Percentiles rank a stretch among this genome's conserved stretches.
These are phyloP conservation scores for Choanephora cucurbitarum DNA, from an alignment of 371 early-diverging fungal genomes.

Conservation along the genomic window DNA sequence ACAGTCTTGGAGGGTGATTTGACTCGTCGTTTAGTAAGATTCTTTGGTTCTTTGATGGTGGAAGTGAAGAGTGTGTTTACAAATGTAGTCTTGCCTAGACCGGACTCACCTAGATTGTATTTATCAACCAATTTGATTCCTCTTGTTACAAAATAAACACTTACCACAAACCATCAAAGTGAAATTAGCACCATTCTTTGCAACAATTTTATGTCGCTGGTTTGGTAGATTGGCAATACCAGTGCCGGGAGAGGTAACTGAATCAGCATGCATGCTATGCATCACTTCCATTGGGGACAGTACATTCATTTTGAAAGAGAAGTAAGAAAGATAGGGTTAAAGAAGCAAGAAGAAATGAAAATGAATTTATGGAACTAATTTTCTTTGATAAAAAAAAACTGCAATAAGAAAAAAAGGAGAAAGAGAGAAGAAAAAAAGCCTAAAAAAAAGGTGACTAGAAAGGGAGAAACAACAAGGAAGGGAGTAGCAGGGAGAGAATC, in stretches of 20 bases:
- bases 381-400: constrained; percentile 3
- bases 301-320: constrained; percentile 20
- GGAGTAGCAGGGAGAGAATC: no score
- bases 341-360: constrained; percentile 9
- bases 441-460: no score
- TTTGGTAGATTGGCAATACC: constrained; percentile 99
- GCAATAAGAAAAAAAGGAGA: not conserved
- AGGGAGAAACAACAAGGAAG: no score
- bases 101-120: constrained; percentile 47
- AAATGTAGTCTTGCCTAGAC: constrained; percentile 89
- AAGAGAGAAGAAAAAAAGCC: not conserved
- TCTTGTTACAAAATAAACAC: constrained; percentile 21
- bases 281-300: constrained; percentile 37
- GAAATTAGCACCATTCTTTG: constrained; percentile 86
- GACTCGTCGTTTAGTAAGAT: constrained; percentile 77
- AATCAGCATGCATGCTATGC: constrained; percentile 44
- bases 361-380: no score
- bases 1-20: constrained; percentile 89
- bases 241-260: constrained; percentile 69
- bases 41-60: constrained; percentile 85
- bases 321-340: not conserved
- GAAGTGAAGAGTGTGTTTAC: constrained; percentile 90
- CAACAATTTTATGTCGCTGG: constrained; percentile 92
- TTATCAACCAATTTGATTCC: not conserved
- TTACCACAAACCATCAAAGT: constrained; percentile 96